phyloP scores from a whole-genome alignment of 805 yeast species.

The Nadsonia fulvescens region DNA sequence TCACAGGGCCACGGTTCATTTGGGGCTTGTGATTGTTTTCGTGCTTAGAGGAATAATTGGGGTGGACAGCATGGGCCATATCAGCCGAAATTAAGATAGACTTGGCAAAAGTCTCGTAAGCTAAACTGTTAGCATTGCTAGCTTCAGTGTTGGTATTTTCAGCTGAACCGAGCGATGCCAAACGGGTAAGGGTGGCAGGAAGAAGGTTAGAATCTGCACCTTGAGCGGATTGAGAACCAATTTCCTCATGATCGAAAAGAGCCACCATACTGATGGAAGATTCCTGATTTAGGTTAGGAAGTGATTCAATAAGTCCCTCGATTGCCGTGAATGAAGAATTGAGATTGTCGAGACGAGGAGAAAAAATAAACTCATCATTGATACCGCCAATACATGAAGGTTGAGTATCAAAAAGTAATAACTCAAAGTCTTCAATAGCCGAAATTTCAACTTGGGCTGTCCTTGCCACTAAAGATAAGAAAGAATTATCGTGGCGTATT shows the following conservation, averaged over 20 bases:
- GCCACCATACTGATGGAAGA: slow-evolving; percentile 56
- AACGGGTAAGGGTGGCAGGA: slow-evolving; percentile 57
- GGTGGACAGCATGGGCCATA: slow-evolving; percentile 95
- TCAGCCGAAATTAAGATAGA: slow-evolving; percentile 86
- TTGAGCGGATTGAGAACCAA: slow-evolving; percentile 86
- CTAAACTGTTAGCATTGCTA: slow-evolving; percentile 7
- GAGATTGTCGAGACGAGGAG: slow-evolving; percentile 82
- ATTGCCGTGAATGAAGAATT: slow-evolving; percentile 73
- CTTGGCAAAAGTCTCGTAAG: slow-evolving; percentile 22
- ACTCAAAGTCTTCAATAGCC: slow-evolving; percentile 77
- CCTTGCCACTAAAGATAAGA: slow-evolving; percentile 49
- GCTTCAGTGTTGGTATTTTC: slow-evolving; percentile 14
- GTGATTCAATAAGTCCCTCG: slow-evolving; percentile 44
- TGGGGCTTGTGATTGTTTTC: slow-evolving; percentile 67
- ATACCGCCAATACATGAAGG: slow-evolving; percentile 73
- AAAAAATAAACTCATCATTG: slow-evolving; percentile 75
- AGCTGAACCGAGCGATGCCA: slow-evolving; percentile 27
- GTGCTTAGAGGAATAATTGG: slow-evolving; percentile 64
- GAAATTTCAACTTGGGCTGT: slow-evolving; percentile 35
- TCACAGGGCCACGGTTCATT: slow-evolving; percentile 78
- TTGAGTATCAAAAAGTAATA: slow-evolving; percentile 72
- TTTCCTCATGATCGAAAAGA: slow-evolving; percentile 88
- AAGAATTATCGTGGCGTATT: slow-evolving; percentile 58
- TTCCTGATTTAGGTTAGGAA: slow-evolving; percentile 25
- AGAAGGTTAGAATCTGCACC: slow-evolving; percentile 91